Evolutionary conservation across 176 grass and related monocot species (phyloP), one percentile per base, ranked within the genome.

Genomic region (Aegilops speltoides): DNA sequence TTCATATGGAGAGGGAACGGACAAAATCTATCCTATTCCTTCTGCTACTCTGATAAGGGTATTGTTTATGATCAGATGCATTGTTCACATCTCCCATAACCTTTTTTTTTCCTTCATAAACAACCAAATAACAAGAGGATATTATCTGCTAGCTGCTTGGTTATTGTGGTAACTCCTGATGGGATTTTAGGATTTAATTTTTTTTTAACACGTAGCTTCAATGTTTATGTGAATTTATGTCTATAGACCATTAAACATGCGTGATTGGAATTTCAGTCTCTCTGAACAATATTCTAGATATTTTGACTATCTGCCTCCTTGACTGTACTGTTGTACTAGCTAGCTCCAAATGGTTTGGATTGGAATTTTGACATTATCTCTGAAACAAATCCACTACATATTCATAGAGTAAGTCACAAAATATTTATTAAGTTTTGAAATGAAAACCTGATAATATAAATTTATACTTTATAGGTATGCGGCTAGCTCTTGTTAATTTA

Each of bases 1-100:
- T 50, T 84, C 7, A 56, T 77, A 68, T 48, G 60, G 8, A 75
- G 36, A 76, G 28, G 28, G 28, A 81, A 76, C 64, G 63, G 19
- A 88, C 46, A 88, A 80, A 68, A 68, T 17, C 37, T 5, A 52
- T 82, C 31, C 14, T 82, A 36, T 86, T 86, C 20, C 1, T 52
- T 76, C 43, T 77, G 14, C 43, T 85, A 36, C 63, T 28, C 54
- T 52, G 20, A 37, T 36, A 56, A 77, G 5, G 22, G 8, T 38
- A 71, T 57, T 50, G 73, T 52, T 37, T 71, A 19, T 54, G 50
- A 54, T 54, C 50, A 54, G 50, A 54, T 54, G 50, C 50, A 71
- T 57, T 76, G 73, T 52, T 25, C 56, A 59, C 71, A 25, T 82
- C 12, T 12, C 28, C 6, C 10, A n/a, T 57, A 71, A 5, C 16